Evolutionary conservation across 768 basidiomycete genomes (phyloP).

Genomic region (Tephrocybe rancida): DNA sequence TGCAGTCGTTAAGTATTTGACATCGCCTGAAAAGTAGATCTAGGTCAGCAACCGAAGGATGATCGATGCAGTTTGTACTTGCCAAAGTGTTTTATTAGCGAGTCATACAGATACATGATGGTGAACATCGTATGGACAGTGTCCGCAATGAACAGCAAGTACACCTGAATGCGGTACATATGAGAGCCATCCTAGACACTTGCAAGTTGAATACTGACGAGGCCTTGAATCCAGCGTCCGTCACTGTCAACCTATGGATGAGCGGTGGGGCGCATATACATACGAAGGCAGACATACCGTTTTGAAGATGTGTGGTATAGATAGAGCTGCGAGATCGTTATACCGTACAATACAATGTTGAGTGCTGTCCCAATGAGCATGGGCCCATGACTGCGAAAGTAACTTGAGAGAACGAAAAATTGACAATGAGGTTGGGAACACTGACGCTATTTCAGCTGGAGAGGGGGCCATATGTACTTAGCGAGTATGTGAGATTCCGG

Average conservation of each 20-base stretch:
- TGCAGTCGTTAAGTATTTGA: slow-evolving; percentile 5
- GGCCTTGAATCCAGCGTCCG: slow-evolving; percentile 43
- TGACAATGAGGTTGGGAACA: background rate
- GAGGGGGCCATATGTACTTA: slow-evolving; percentile 2
- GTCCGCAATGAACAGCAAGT: slow-evolving; percentile 47
- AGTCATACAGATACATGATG: slow-evolving; percentile 45
- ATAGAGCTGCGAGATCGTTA: slow-evolving; percentile 51
- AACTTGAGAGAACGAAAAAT: background rate
- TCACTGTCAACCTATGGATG: slow-evolving; percentile 32
- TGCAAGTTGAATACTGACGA: slow-evolving; percentile 32
- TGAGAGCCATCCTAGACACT: background rate
- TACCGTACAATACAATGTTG: slow-evolving; percentile 49
- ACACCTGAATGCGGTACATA: slow-evolving; percentile 31
- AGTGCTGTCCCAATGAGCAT: slow-evolving; percentile 50
- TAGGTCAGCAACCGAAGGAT: background rate
- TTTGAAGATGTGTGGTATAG: slow-evolving; percentile 39
- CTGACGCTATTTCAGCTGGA: slow-evolving; percentile 38
- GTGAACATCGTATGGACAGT: slow-evolving; percentile 49
- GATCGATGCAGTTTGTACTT: slow-evolving; percentile 1
- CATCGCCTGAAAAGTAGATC: background rate
- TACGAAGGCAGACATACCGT: slow-evolving; percentile 25
- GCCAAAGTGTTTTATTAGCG: slow-evolving; percentile 51
- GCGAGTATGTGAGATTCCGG: background rate
- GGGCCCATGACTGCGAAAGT: slow-evolving; percentile 42
- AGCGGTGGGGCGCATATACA: background rate